Evolutionary conservation across 257 asterid genomes (phyloP).

Genomic region (Verbena officinalis): DNA sequence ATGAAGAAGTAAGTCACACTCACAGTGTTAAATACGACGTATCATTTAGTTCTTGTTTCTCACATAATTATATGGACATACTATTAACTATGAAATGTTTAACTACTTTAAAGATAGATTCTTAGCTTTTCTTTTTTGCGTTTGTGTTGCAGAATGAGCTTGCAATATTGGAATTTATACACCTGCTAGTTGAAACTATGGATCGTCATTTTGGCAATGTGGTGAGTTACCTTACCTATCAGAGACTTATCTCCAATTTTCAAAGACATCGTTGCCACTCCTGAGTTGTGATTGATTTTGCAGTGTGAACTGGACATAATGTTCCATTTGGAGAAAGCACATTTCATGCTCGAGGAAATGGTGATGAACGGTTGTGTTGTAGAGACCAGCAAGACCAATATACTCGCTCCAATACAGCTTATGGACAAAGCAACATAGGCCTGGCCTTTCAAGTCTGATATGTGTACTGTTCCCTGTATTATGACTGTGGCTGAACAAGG

Average conservation of each 20-base stretch:
- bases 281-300: slow-evolving; percentile 11
- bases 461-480: too few species aligned
- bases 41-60: slow-evolving; percentile 10
- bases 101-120: not conserved
- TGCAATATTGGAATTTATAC: slow-evolving; percentile 92
- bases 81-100: not conserved
- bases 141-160: slow-evolving; percentile 82
- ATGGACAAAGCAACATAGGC: slow-evolving; percentile 76
- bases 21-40: too few species aligned
- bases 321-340: slow-evolving; percentile 98
- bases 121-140: slow-evolving; percentile 4
- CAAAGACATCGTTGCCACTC: not conserved
- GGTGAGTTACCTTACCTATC: slow-evolving; percentile 48
- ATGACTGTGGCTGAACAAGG: too few species aligned
- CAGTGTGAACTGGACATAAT: slow-evolving; percentile 96
- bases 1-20: slow-evolving; percentile 79
- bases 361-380: slow-evolving; percentile 94
- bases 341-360: slow-evolving; percentile 99
- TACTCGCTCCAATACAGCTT: slow-evolving; percentile 76
- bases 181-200: slow-evolving; percentile 96
- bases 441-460: not conserved
- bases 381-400: slow-evolving; percentile 92
- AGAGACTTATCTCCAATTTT: not conserved
- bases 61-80: slow-evolving; percentile 1
- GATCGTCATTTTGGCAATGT: slow-evolving; percentile 99